Conservation (phyloP, 495 filamentous ascomycete genomes). For the Stereocaulon alpinum region DNA sequence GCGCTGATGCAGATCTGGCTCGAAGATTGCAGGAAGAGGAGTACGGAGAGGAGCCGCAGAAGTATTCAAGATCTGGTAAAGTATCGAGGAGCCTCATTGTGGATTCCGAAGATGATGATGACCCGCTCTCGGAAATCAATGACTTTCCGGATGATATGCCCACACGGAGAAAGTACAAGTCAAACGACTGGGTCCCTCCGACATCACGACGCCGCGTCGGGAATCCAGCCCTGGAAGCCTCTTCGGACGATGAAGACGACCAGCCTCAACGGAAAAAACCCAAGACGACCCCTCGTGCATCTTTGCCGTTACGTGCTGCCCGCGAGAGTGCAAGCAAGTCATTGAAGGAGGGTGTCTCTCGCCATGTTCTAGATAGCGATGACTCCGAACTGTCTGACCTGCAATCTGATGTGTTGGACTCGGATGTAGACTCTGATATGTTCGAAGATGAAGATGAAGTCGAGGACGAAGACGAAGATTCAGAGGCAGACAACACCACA, state of each 20-base stretch:
- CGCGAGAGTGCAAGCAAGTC: slow-evolving; percentile 15
- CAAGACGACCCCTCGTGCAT: not conserved
- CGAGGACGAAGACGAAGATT: slow-evolving; percentile 26
- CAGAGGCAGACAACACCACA: not conserved
- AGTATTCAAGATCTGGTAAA: slow-evolving; percentile 25
- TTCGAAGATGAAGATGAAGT: slow-evolving; percentile 18
- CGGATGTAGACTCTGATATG: slow-evolving; percentile 10
- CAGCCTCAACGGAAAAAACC: not conserved
- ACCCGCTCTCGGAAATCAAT: not conserved
- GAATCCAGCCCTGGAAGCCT: not conserved
- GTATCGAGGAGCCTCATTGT: not conserved
- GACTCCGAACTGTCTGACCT: slow-evolving; percentile 12
- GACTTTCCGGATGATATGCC: no score
- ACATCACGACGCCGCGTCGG: not conserved
- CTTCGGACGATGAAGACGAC: not conserved
- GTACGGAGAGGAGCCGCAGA: slow-evolving; percentile 32
- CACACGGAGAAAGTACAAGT: no score
- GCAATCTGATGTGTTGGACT: slow-evolving; percentile 13
- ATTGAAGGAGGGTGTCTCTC: slow-evolving; percentile 2
- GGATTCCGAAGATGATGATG: slow-evolving; percentile 13
- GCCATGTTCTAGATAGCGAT: slow-evolving; percentile 14
- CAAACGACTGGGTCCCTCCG: not conserved
- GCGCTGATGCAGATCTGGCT: slow-evolving; percentile 48
- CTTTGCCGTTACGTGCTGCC: slow-evolving; percentile 16
- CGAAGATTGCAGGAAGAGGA: slow-evolving; percentile 52